These are phyloP conservation scores for Periconia macrospinosa DNA, from an alignment of 2,329 filamentous ascomycete genomes.

Conservation along the genomic window DNA sequence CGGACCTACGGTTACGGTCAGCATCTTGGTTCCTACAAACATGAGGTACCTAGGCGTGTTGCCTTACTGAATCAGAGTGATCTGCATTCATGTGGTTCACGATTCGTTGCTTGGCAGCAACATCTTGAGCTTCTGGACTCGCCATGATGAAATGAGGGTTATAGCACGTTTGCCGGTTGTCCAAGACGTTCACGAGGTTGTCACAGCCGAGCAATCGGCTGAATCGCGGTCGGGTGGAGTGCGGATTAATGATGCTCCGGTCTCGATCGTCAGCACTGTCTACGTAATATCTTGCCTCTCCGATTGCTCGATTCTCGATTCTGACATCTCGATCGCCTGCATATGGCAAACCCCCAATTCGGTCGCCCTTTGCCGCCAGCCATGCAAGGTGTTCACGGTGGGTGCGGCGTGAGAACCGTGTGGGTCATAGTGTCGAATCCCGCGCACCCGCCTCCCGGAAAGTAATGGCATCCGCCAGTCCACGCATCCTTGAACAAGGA, in stretches of 20 bases:
- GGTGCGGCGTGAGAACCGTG: too few species aligned
- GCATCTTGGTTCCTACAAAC: slow-evolving; percentile 4
- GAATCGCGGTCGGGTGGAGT: too few species aligned
- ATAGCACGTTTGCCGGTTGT: too few species aligned
- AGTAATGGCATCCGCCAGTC: too few species aligned
- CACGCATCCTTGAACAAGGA: slow-evolving; percentile 19
- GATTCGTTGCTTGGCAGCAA: slow-evolving; percentile 61
- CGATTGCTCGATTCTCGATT: slow-evolving; percentile 34
- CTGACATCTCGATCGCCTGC: background rate
- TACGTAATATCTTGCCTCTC: slow-evolving; percentile 35
- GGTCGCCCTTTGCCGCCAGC: background rate
- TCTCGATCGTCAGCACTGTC: too few species aligned
- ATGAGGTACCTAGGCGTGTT: slow-evolving; percentile 1
- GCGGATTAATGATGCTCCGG: too few species aligned
- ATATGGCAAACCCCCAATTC: background rate
- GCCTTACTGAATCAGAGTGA: slow-evolving; percentile 66
- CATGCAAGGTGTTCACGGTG: too few species aligned
- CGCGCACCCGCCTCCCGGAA: background rate
- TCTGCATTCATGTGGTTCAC: slow-evolving; percentile 86
- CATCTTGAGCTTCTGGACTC: slow-evolving; percentile 44
- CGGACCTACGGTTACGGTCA: slow-evolving; percentile 50
- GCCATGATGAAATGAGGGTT: slow-evolving; percentile 20
- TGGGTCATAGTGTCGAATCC: background rate
- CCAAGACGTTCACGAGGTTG: too few species aligned
- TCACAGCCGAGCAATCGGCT: too few species aligned